These are phyloP conservation scores for Pichia eremophila DNA, from an alignment of 805 yeast genomes.

Conservation along the genomic window DNA sequence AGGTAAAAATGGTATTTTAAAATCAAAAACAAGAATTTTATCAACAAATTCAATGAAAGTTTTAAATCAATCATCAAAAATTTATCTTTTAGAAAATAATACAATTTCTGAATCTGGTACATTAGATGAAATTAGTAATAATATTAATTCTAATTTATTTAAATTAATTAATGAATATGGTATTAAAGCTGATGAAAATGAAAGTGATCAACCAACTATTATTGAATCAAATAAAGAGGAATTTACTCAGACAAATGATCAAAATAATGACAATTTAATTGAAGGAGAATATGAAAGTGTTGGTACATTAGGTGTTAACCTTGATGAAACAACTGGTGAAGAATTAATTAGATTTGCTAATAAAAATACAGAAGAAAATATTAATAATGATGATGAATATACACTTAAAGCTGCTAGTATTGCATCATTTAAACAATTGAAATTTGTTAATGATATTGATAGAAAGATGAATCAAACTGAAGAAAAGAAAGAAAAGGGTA, in stretches of 20 bases:
- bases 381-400: slow-evolving; percentile 12
- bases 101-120: slow-evolving; percentile 48
- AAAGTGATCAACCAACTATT: slow-evolving; percentile 8
- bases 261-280: slow-evolving; percentile 1
- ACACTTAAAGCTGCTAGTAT: slow-evolving; percentile 52
- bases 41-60: slow-evolving; percentile 52
- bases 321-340: slow-evolving; percentile 12
- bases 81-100: slow-evolving; percentile 47
- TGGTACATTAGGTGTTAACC: slow-evolving; percentile 8
- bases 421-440: slow-evolving; percentile 45
- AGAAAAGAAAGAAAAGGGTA: slow-evolving; percentile 51
- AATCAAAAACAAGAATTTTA: slow-evolving; percentile 42
- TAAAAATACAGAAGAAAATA: slow-evolving; percentile 1
- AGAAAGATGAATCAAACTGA: slow-evolving; percentile 36
- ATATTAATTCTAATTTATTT: slow-evolving; percentile 19
- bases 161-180: slow-evolving; percentile 33
- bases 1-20: slow-evolving; percentile 37
- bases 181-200: slow-evolving; percentile 10
- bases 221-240: not conserved
- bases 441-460: slow-evolving; percentile 16
- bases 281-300: slow-evolving; percentile 11
- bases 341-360: slow-evolving; percentile 10
- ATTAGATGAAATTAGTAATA: slow-evolving; percentile 30
- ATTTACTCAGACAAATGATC: not conserved
- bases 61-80: slow-evolving; percentile 47